These are phyloP conservation scores for Phaeosphaeria sp. DNA, from an alignment of 2,329 filamentous ascomycete genomes.

Conservation along the genomic window DNA sequence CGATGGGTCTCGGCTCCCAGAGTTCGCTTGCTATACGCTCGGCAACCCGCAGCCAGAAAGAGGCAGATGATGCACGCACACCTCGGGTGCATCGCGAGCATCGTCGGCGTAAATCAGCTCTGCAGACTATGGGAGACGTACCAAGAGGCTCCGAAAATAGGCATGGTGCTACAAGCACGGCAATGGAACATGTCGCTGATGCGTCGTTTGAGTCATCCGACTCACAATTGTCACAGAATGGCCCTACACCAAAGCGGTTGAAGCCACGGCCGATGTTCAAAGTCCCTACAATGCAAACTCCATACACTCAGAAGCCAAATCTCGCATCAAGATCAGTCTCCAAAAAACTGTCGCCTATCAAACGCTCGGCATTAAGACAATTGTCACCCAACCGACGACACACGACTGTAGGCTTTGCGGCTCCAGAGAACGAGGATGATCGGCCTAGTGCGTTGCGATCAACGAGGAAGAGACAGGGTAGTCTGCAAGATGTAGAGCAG, in stretches of 20 bases:
- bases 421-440: conserved; percentile 22
- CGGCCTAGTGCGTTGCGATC: conserved; percentile 5
- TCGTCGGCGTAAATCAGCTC: conserved; percentile 31
- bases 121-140: conserved; percentile 13
- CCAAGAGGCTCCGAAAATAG: conserved; percentile 2
- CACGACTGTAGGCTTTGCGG: conserved; percentile 33
- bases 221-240: conserved; percentile 23
- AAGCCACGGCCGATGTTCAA: conserved; percentile 45
- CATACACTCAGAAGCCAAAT: conserved; percentile 27
- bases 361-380: conserved; percentile 37
- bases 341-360: conserved; percentile 27
- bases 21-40: conserved; percentile 15
- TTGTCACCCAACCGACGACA: conserved; percentile 45
- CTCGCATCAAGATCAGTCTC: conserved; percentile 15
- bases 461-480: conserved; percentile 22
- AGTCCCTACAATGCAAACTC: conserved; percentile 36
- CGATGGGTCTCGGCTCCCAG: conserved; percentile 28
- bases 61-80: conserved; percentile 14
- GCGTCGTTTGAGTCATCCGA: conserved; percentile 31
- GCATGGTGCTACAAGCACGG: conserved; percentile 16
- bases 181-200: conserved; percentile 26
- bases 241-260: conserved; percentile 52
- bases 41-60: conserved; percentile 18
- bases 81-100: conserved; percentile 22
- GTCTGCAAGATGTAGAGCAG: conserved; percentile 24